Percentiles rank a stretch among this genome's conserved stretches.
These are phyloP conservation scores for Wallemia mellicola DNA, from an alignment of 1,284 basidiomycete genomes.

Conservation along the genomic window DNA sequence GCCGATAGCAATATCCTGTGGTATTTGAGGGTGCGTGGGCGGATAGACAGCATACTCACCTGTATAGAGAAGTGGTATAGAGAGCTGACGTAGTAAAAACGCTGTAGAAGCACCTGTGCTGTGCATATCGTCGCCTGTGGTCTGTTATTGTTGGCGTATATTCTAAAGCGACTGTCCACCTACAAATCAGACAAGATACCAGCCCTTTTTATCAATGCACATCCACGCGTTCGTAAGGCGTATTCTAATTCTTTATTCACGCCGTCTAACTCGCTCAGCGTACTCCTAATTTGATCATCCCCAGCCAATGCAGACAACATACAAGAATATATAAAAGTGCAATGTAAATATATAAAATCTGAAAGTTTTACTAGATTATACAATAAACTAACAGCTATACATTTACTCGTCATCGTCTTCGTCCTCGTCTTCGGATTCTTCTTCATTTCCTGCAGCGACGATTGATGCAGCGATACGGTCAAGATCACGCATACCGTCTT, in stretches of 20 bases:
- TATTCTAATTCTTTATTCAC: background rate
- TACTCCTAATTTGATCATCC: background rate
- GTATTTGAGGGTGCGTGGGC: background rate
- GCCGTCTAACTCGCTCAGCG: background rate
- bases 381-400: no score
- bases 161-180: background rate
- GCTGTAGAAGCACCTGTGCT: slow-evolving; percentile 80
- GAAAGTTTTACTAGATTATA: no score
- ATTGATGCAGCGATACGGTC: slow-evolving; percentile 96
- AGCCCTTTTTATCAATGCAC: background rate
- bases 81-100: slow-evolving; percentile 88
- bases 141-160: slow-evolving; percentile 19
- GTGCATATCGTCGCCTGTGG: slow-evolving; percentile 90
- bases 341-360: background rate
- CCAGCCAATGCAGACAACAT: background rate
- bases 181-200: background rate
- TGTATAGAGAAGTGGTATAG: slow-evolving; percentile 74
- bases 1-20: slow-evolving; percentile 69
- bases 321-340: background rate
- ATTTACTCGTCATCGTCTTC: slow-evolving; percentile 33
- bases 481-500: slow-evolving; percentile 84
- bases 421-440: slow-evolving; percentile 60
- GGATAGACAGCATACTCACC: slow-evolving; percentile 18
- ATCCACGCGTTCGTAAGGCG: background rate
- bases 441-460: slow-evolving; percentile 56